Evolutionary conservation across 1,284 basidiomycete genomes (phyloP), one percentile per base, ranked within the genome.

Genomic region (Golubevia pallescens): DNA sequence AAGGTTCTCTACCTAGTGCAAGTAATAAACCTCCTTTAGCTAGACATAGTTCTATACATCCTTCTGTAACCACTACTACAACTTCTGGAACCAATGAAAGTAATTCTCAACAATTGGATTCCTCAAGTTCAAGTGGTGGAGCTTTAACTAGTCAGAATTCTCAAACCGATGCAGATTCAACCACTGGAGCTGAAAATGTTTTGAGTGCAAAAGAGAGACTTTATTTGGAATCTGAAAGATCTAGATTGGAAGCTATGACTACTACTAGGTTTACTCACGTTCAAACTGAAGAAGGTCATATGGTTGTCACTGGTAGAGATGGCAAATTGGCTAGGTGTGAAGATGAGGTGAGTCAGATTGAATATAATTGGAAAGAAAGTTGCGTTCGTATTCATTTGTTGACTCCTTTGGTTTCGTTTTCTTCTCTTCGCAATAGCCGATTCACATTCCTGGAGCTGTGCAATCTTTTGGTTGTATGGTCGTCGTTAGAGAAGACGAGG

Each of bases 381-480:
- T 4, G 3, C 20, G 58, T 16, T 59, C 42, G 42, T 13, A 13
- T 20, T 14, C 8, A 23, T 57, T 61, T 38, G 86, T 75, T 5
- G 53, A 24, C 58, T 13, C 42, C 60, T 16, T 60, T 21, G 52
- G 21, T 28, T 56, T 14, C 59, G 54, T 14, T 53, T 52, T 54
- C 16, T 38, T 56, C n/a, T n/a, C 52, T 68, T 8, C 65, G 13
- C 61, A 91, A 23, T 57, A 66, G 90, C 93, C 93, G 0, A 95
- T 96, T 61, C 90, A 91, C 8, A 91, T 91, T 0, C 93, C 93
- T 2, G 93, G 93, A 1, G 92, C 93, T 0, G 90, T 95, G 0
- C 93, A 96, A 86, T 91, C 91, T 0, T 96, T 93, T 79, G 93
- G 93, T 7, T 91, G 94, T 0, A 88, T 95, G 16, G 89, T 95